Conservation (phyloP, 2,329 filamentous ascomycete genomes). For the Hymenotorrendiella dingleyae region DNA sequence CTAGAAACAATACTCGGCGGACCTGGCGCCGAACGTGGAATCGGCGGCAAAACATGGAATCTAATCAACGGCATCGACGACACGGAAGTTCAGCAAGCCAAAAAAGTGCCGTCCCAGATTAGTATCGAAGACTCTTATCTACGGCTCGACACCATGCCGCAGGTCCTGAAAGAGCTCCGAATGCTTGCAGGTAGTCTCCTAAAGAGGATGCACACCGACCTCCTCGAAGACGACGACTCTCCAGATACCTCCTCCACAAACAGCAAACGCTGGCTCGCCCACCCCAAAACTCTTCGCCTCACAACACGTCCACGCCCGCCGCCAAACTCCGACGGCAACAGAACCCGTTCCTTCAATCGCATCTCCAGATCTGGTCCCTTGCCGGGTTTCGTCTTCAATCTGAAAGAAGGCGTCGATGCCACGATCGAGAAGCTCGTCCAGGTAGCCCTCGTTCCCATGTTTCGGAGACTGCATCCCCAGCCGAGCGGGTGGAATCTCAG, state of each 20-base stretch:
- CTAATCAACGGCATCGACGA: conserved; percentile 77
- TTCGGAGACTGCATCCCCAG: conserved; percentile 67
- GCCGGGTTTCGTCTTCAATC: conserved; percentile 66
- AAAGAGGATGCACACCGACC: conserved; percentile 71
- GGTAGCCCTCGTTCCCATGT: conserved; percentile 64
- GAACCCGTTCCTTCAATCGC: conserved; percentile 57
- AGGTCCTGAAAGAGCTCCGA: conserved; percentile 63
- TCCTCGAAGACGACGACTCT: conserved; percentile 43
- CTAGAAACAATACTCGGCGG: conserved; percentile 67
- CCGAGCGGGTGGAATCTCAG: conserved; percentile 66
- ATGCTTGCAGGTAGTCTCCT: conserved; percentile 65
- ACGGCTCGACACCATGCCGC: conserved; percentile 56
- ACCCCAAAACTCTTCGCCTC: conserved; percentile 75
- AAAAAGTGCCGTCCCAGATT: conserved; percentile 75
- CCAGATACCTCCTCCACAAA: conserved; percentile 9
- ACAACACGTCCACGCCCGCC: conserved; percentile 62
- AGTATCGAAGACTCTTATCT: conserved; percentile 92
- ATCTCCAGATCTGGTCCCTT: conserved; percentile 70
- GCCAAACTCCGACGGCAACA: conserved; percentile 45
- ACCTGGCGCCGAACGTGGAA: conserved; percentile 63
- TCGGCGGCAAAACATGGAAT: conserved; percentile 68
- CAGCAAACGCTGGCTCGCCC: conserved; percentile 62
- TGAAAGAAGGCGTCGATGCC: conserved; percentile 50
- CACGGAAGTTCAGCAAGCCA: conserved; percentile 64
- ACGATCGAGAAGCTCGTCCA: conserved; percentile 64